Evolutionary conservation across 306 rosid species (phyloP).

Genomic region (Cucurbita pepo): DNA sequence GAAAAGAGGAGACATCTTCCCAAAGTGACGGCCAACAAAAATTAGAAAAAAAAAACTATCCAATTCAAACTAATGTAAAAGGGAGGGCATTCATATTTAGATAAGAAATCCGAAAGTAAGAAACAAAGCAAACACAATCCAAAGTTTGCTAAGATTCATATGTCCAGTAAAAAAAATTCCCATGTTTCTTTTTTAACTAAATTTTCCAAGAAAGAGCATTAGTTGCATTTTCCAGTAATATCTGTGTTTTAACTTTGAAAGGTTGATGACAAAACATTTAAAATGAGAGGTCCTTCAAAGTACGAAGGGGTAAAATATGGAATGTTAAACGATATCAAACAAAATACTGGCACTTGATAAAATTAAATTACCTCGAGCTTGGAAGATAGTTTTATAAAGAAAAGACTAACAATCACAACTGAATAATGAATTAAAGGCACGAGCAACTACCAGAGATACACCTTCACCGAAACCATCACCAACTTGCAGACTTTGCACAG

Average conservation of each 20-base stretch:
- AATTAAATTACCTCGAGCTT: background rate
- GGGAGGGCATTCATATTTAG: background rate
- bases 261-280: background rate
- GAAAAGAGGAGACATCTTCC: background rate
- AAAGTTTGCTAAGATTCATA: background rate
- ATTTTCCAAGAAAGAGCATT: background rate
- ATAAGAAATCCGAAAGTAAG: background rate
- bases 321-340: background rate
- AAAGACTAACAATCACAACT: slow-evolving; percentile 5
- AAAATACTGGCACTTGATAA: background rate
- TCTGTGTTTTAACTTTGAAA: background rate
- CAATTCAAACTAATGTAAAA: background rate
- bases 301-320: background rate
- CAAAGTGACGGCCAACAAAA: background rate
- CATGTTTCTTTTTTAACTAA: background rate
- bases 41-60: background rate
- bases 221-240: background rate
- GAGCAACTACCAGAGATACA: slow-evolving; percentile 55
- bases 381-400: background rate
- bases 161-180: background rate
- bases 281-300: background rate
- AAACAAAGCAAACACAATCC: background rate
- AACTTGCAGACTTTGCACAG: slow-evolving; percentile 73
- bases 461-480: slow-evolving; percentile 89
- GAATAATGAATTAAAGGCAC: background rate